These are phyloP conservation scores for Paraconiothyrium brasiliense DNA, from an alignment of 2,329 filamentous ascomycete genomes.

Conservation along the genomic window DNA sequence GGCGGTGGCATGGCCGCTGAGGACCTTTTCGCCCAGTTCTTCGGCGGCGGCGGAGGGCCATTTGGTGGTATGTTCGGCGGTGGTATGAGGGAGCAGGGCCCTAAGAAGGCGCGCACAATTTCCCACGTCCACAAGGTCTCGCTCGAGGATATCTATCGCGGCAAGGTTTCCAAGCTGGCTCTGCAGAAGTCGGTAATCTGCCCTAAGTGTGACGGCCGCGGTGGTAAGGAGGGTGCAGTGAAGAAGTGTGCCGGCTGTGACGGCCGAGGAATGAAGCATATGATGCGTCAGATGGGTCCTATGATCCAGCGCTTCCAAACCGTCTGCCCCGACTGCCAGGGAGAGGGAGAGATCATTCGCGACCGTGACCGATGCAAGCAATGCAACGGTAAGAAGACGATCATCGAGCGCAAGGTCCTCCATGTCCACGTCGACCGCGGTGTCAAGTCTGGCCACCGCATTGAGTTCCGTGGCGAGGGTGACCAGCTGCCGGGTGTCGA, in stretches of 20 bases:
- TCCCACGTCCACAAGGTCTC: slow-evolving; percentile 99
- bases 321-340: slow-evolving; percentile 96
- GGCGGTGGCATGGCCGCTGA: slow-evolving; percentile 91
- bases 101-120: slow-evolving; percentile 92
- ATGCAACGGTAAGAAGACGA: slow-evolving; percentile 96
- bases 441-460: slow-evolving; percentile 92
- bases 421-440: slow-evolving; percentile 97
- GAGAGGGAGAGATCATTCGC: slow-evolving; percentile 94
- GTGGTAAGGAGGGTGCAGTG: slow-evolving; percentile 97
- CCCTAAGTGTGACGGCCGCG: slow-evolving; percentile 89
- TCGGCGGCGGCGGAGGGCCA: slow-evolving; percentile 75
- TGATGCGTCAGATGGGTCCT: slow-evolving; percentile 99
- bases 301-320: slow-evolving; percentile 99
- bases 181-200: slow-evolving; percentile 98
- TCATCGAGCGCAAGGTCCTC: slow-evolving; percentile 96
- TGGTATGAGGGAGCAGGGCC: slow-evolving; percentile 80
- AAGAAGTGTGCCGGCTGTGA: slow-evolving; percentile 91
- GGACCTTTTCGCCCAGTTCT: slow-evolving; percentile 97
- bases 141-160: slow-evolving; percentile 96
- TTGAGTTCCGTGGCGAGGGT: slow-evolving; percentile 96
- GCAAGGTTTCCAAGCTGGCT: slow-evolving; percentile 96
- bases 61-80: slow-evolving; percentile 71
- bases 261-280: slow-evolving; percentile 97
- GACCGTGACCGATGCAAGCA: slow-evolving; percentile 98
- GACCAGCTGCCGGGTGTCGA: slow-evolving; percentile 94